Percentiles rank a stretch among this genome's conserved stretches.
Evolutionary conservation across 495 filamentous ascomycete genomes (phyloP).

Genomic region (Apiosordaria backusii): DNA sequence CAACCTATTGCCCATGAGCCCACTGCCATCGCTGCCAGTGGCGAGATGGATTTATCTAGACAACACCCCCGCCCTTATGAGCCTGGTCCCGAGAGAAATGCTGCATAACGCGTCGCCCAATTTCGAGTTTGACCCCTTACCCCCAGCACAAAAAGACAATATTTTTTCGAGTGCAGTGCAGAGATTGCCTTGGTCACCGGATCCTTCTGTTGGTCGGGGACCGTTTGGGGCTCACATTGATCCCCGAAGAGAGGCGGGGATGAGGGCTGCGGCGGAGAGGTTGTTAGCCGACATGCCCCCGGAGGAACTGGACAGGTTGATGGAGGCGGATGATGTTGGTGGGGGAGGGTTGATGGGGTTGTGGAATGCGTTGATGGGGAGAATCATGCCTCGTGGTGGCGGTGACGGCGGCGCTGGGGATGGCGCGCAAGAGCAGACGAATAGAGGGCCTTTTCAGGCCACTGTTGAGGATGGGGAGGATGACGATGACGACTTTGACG

Average conservation of each 20-base stretch:
- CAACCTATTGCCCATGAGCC: conserved; percentile 45
- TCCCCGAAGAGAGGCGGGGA: neutral
- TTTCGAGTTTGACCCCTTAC: conserved; percentile 67
- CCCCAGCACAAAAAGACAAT: conserved; percentile 49
- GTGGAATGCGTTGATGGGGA: neutral
- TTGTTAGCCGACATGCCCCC: neutral
- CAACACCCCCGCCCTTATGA: conserved; percentile 63
- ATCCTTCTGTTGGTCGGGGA: neutral
- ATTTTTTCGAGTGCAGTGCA: conserved; percentile 44
- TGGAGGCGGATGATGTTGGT: conserved; percentile 7
- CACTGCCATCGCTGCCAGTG: conserved; percentile 47
- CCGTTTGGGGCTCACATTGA: neutral
- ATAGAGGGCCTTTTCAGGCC: neutral
- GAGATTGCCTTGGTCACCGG: conserved; percentile 29
- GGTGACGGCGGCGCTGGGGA: conserved; percentile 3
- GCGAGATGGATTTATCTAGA: conserved; percentile 78
- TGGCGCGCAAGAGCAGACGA: neutral
- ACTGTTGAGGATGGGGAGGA: conserved; percentile 6
- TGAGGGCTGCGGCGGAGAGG: conserved; percentile 4
- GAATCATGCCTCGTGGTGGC: neutral
- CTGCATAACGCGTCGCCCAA: conserved; percentile 47
- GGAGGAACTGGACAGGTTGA: conserved; percentile 8
- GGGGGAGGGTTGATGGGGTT: conserved; percentile 6
- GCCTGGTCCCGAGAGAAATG: conserved; percentile 51
- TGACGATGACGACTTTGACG: conserved; percentile 14